Base-by-base conservation (phyloP, 768 basidiomycete genomes). In the Amyloporia xantha region DNA sequence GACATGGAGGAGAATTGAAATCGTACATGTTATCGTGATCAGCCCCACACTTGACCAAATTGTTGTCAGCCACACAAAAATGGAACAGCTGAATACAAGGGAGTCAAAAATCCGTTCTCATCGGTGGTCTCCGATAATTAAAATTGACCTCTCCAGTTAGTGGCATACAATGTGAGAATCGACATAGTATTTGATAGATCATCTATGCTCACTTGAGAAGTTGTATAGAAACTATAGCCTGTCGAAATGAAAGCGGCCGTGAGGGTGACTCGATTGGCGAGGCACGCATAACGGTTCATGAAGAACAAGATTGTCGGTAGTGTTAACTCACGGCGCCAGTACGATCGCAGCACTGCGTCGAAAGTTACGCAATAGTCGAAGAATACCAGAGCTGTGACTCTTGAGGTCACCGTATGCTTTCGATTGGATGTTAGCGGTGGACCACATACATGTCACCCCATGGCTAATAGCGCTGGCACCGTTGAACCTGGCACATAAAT, bases 321-420 rank as follows among this genome's bases (percentile, higher is more conserved):
- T n/a, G 54, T 49, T 24, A 55, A 48, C 26, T 49, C 44, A 24
- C 54, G 54, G 10, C 40, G 23, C 54, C 51, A 55, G 10, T 50
- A 47, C 20, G 44, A 40, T 2, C 42, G 33, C 4, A 55, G 15
- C 30, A 52, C 50, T 10, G 25, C 48, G 12, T 43, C 30, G 15
- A 55, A 41, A 2, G 54, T 52, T 7, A 52, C 30, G 15, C 43
- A 38, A 21, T 51, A 44, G n/a, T 55, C 50, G 25, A 52, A 55
- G 2, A 41, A 41, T 4, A 55, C 39, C 5, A 55, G 47, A 3
- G 44, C 54, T 55, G 30, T 33, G 30, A 33, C 30, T 7, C 30
- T 33, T 33, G 30, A 7, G 30, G 30, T 15, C 30, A 33, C 9
- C 30, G 15, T 15, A 33, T 7, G 30, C 30, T 15, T 33, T 33